A percentile compares a stretch with the other conserved stretches of the same genome.
These are phyloP conservation scores for Albizia julibrissin DNA, from an alignment of 306 rosid genomes.

Conservation along the genomic window DNA sequence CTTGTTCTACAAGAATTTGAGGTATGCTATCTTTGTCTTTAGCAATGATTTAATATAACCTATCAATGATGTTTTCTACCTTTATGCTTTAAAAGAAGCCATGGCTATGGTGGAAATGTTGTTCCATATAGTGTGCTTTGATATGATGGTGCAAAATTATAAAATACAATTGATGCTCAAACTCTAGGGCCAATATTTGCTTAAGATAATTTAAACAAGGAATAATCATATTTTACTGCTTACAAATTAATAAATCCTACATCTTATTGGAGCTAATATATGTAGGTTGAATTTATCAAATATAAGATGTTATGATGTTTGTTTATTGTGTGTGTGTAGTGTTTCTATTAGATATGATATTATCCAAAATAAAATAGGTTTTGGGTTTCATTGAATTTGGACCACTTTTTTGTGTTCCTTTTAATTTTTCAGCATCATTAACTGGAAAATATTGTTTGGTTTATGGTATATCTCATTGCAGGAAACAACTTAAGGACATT, in stretches of 20 bases:
- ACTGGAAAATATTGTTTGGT: slow-evolving; percentile 21
- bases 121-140: slow-evolving; percentile 22
- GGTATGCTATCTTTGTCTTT: slow-evolving; percentile 52
- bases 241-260: neutral
- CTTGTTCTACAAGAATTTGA: slow-evolving; percentile 89
- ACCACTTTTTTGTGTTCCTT: slow-evolving; percentile 12
- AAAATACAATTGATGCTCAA: neutral
- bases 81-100: slow-evolving; percentile 28
- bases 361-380: neutral
- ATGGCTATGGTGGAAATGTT: slow-evolving; percentile 19
- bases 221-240: neutral
- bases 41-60: slow-evolving; percentile 14
- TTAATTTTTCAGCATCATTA: slow-evolving; percentile 22
- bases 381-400: slow-evolving; percentile 18
- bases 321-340: slow-evolving; percentile 3
- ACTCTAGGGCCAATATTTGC: neutral
- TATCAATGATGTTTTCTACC: slow-evolving; percentile 9
- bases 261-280: slow-evolving; percentile 1
- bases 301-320: neutral
- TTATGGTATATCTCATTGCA: slow-evolving; percentile 47
- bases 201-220: neutral
- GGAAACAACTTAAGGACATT: slow-evolving; percentile 97
- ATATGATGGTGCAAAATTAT: slow-evolving; percentile 18
- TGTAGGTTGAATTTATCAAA: neutral
- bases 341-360: neutral